Evolutionary conservation across 352 stramenopile species (phyloP), one percentile per base, ranked within the genome.

Genomic region (Paralagenidium karlingii): DNA sequence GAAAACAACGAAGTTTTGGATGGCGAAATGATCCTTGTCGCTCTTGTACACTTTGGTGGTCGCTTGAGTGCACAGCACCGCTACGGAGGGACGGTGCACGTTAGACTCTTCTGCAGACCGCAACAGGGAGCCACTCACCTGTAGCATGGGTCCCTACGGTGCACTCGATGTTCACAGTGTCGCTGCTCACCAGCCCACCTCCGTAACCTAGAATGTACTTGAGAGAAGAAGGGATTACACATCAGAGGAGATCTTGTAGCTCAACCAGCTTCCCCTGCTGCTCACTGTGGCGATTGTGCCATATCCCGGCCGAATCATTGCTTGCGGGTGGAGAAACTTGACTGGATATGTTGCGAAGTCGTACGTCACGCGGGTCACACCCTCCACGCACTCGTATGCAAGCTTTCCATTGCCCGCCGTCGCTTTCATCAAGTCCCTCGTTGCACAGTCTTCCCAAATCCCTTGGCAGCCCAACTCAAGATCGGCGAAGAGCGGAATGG

Each of bases 31-130:
- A 13, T 44, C 46, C 9, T 65, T 51, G 21, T 69, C 58, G 10
- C 67, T 55, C 47, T 88, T 88, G 58, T 86, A 92, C 33, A 92
- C 75, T 41, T 92, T 92, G n/a, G 78, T 92, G 3, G 78, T 89
- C 16, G 78, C 73, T 36, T 92, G 78, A 7, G 75, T 92, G 18
- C 55, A 64, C 28, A 92, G 49, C 15, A 88, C 73, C 20, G 77
- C 73, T 84, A 36, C 29, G 22, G 11, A 9, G 9, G 13, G 27
- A 13, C 9, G 27, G 27, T 13, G 13, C 27, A 31, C 27, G 9
- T 9, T 31, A 47, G 25, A 50, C 24, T 34, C 11, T 10, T 37
- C 8, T 24, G 13, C 10, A 37, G 34, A 50, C 2, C 29, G 27
- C 20, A 30, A 50, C 11, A 11, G 24, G 22, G 24, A 24, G 2